Base-by-base conservation (phyloP, 2,329 filamentous ascomycete genomes). In the Microthyrium microscopicum region DNA sequence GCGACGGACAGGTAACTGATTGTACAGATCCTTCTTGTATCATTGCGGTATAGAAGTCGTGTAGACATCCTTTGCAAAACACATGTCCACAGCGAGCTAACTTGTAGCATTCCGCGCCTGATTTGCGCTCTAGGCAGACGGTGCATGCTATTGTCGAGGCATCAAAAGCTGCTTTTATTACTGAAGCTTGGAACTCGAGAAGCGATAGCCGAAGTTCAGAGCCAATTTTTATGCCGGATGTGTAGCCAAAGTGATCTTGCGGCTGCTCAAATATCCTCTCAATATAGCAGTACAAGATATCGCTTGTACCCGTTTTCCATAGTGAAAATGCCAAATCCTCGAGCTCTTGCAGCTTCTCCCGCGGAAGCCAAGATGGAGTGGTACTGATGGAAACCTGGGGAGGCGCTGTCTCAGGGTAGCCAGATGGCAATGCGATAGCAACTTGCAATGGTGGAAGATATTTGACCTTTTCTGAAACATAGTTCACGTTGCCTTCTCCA, bases 91-190 rank as follows among this genome's bases (percentile, higher is more conserved):
- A 98, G 38, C 77, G 73, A 29, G 78, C 56, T 65, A 95, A 75
- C 26, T 72, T 70, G 56, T 95, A 79, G 51, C 89, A 95, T 8
- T 63, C 68, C 0, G 61, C 56, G 2, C 89, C 89, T 51, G 91
- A 94, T 54, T 93, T 93, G 1, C 84, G 84, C 52, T 95, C 87
- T 29, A 94, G 56, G 49, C 85, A 94, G 30, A 95, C 68, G 2
- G 78, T 81, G 43, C 87, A 95, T 33, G 85, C 73, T 48, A 89
- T 94, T 0, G 82, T 92, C 44, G 77, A 78, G 42, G 72, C 73
- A 39, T 89, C 76, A 49, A 94, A 95, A 1, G 73, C 72, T 16
- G 71, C 70, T 35, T 71, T 70, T 47, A 77, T 78, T 5, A 78
- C 73, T 40, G 75, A 74, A 38, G 71, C 73, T 47, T 93, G 79